Base-by-base conservation (phyloP, 352 stramenopile species). In the Blastocystis sp. region DNA sequence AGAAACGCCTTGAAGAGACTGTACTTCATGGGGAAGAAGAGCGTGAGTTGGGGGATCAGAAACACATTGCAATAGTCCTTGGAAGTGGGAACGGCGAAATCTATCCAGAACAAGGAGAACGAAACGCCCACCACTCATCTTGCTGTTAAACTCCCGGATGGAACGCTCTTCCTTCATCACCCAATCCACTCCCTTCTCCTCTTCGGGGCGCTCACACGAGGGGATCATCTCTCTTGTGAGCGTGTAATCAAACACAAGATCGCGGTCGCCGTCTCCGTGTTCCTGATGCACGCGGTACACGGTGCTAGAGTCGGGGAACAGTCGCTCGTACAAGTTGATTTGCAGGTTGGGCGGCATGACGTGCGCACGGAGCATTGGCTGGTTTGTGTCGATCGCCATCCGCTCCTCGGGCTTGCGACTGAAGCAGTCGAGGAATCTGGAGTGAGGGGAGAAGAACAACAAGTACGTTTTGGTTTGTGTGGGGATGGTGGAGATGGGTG, bases 11-110 rank as follows among this genome's bases (percentile, higher is more conserved):
- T 11, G 21, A 43, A 65, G 28, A 81, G 21, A 14, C 2, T 28
- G 10, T 45, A 81, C 0, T 59, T 53, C 38, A 81, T 21, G 43
- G 71, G 71, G 66, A 19, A 81, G 14, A 81, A 10, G 9, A 38
- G 45, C 2, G 14, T 21, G 66, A 81, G 41, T 65, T 81, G 71
- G 0, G 71, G 71, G 41, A 81, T 64, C 14, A 81, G 43, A 23
- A 43, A 38, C n/a, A 64, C 64, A 17, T 10, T 34, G 28, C 28
- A 34, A 34, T 34, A 34, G 28, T 34, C 28, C 28, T 34, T 34
- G 28, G 28, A 34, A 34, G 28, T 34, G 28, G 28, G 28, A 34
- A 34, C 28, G 28, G 28, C 28, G 28, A 34, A 34, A 34, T 34
- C 28, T 34, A 34, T 34, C 28, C 28, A 34, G 28, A 34, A 34